Conservation (phyloP, 257 asterid genomes). For the Verbena officinalis region DNA sequence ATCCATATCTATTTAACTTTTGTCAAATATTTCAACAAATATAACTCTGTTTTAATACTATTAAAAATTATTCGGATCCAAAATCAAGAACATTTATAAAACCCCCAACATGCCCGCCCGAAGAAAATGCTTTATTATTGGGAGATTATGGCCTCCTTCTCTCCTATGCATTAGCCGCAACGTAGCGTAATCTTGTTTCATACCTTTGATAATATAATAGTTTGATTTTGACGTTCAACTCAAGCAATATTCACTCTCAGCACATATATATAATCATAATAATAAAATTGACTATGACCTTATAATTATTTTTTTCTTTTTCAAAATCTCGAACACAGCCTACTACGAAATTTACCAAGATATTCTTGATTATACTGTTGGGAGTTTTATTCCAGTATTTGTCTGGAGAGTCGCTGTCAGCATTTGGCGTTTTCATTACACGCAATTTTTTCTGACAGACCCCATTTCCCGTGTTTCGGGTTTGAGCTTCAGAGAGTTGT, state of each 20-base stretch:
- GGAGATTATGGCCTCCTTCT: background rate
- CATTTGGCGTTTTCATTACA: conserved; percentile 14
- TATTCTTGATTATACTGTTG: background rate
- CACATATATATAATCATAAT: conserved; percentile 26
- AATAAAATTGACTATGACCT: conserved; percentile 33
- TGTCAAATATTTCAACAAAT: no score
- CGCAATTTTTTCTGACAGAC: conserved; percentile 24
- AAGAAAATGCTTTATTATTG: background rate
- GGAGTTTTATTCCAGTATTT: conserved; percentile 20
- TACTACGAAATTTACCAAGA: conserved; percentile 3
- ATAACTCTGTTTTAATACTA: no score
- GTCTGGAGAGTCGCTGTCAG: conserved; percentile 37
- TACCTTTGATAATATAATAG: background rate
- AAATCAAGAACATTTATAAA: background rate
- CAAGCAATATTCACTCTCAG: conserved; percentile 7
- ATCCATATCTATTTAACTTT: background rate
- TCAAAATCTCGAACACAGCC: conserved; percentile 6
- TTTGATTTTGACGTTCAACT: conserved; percentile 37
- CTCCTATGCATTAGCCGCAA: conserved; percentile 8
- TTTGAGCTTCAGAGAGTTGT: conserved; percentile 21
- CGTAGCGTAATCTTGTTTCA: conserved; percentile 39
- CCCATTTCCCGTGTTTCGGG: conserved; percentile 55
- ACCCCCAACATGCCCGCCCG: conserved; percentile 12
- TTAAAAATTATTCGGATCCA: no score
- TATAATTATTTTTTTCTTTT: background rate